Evolutionary conservation across 768 basidiomycete species (phyloP).

Genomic region (Collybia sp.): DNA sequence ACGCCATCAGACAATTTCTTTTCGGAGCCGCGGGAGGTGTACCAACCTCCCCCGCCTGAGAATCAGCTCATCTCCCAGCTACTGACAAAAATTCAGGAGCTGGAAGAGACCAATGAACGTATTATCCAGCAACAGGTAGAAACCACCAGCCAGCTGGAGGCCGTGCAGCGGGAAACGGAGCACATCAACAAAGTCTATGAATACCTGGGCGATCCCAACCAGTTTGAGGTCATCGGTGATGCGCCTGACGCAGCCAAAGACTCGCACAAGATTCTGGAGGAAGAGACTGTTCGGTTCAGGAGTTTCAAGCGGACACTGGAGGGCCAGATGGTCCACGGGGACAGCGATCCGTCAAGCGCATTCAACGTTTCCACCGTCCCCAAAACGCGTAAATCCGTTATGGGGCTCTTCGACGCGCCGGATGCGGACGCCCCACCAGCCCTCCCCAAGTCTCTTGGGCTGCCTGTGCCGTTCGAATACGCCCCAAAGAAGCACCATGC

Average conservation of each 20-base stretch:
- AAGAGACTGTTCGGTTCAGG: conserved; percentile 41
- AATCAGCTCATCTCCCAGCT: conserved; percentile 66
- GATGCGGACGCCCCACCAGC: conserved; percentile 9
- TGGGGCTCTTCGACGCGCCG: conserved; percentile 54
- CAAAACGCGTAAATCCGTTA: conserved; percentile 47
- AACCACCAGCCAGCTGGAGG: conserved; percentile 57
- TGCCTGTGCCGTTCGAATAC: conserved; percentile 26
- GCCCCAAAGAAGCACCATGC: conserved; percentile 21
- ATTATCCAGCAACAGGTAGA: conserved; percentile 63
- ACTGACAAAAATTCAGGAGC: conserved; percentile 67
- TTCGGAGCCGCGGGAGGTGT: conserved; percentile 7
- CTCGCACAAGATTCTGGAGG: conserved; percentile 18
- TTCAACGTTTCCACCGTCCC: conserved; percentile 9
- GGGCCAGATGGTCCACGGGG: conserved; percentile 12
- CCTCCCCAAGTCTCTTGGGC: conserved; percentile 12
- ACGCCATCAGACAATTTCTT: conserved; percentile 5
- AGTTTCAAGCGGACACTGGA: conserved; percentile 42
- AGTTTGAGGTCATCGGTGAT: conserved; percentile 42
- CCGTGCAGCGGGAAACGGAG: conserved; percentile 68
- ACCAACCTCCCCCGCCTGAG: conserved; percentile 25
- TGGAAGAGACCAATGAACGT: conserved; percentile 67
- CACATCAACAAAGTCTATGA: conserved; percentile 70
- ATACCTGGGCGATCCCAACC: conserved; percentile 51
- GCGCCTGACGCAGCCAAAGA: conserved; percentile 14
- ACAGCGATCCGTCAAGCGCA: conserved; percentile 6